phyloP scores from a whole-genome alignment of 306 rosid genomes.

The Cucurbita maxima region DNA sequence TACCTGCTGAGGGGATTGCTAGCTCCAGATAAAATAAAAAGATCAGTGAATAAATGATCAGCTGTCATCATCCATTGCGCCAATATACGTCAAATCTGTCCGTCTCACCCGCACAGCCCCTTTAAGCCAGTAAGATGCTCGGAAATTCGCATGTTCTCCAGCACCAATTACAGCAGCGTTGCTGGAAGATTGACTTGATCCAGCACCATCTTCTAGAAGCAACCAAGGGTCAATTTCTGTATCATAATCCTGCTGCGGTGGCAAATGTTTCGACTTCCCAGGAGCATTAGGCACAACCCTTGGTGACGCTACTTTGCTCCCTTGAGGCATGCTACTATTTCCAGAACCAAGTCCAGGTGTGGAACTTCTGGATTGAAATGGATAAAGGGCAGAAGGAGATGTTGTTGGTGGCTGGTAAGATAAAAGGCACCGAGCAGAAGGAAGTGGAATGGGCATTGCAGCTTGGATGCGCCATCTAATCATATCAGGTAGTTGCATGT shows the following conservation, averaged over 20 bases:
- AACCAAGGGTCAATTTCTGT: constrained; percentile 84
- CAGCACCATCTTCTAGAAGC: constrained; percentile 90
- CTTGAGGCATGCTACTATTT: constrained; percentile 31
- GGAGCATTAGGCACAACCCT: constrained; percentile 28
- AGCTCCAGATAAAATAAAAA: constrained; percentile 24
- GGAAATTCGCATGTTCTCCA: constrained; percentile 59
- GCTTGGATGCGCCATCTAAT: constrained; percentile 85
- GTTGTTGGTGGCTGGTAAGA: constrained; percentile 69
- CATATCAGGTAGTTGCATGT: constrained; percentile 70
- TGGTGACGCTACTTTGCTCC: constrained; percentile 25
- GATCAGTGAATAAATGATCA: constrained; percentile 28
- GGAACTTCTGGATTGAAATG: constrained; percentile 41
- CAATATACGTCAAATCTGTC: constrained; percentile 80
- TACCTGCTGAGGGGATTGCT: constrained; percentile 34
- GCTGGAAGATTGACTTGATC: constrained; percentile 53
- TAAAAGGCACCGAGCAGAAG: constrained; percentile 39
- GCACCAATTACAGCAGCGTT: constrained; percentile 43
- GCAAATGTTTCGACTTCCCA: constrained; percentile 48
- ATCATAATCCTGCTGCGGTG: constrained; percentile 35
- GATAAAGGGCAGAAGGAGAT: constrained; percentile 36
- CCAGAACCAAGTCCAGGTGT: constrained; percentile 32
- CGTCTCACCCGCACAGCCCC: constrained; percentile 87
- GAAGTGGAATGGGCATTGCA: constrained; percentile 62
- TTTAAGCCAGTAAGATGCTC: constrained; percentile 77
- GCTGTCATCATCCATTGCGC: constrained; percentile 77